Percentiles rank a stretch among this genome's conserved stretches.
phyloP scores from a whole-genome alignment of 306 rosid species.

The Fagus sylvatica region DNA sequence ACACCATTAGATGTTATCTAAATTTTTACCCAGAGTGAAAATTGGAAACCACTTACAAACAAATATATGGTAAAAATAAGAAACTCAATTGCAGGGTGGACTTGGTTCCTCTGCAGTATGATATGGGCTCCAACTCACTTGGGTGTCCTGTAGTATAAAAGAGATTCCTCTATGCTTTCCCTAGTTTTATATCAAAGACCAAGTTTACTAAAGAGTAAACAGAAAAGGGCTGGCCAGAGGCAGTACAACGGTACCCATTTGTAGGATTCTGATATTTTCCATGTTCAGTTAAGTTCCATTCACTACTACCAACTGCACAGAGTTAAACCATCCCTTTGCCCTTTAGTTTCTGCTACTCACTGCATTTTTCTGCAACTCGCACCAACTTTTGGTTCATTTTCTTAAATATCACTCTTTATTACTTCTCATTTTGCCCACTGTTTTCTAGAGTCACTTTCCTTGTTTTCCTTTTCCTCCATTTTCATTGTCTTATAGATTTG shows the following conservation, averaged over 20 bases:
- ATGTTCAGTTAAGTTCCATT: constrained; percentile 26
- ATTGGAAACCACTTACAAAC: no score
- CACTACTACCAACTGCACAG: constrained; percentile 27
- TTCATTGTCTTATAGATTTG: constrained; percentile 39
- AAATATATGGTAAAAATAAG: no score
- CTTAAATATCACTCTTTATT: constrained; percentile 19
- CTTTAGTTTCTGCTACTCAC: constrained; percentile 21
- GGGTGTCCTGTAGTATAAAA: constrained; percentile 41
- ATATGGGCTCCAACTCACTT: constrained; percentile 53
- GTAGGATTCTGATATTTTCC: constrained; percentile 24
- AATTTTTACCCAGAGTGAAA: no score
- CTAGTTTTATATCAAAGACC: constrained; percentile 5
- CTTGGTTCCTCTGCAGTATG: constrained; percentile 13
- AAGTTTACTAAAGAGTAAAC: constrained; percentile 16
- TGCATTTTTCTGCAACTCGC: constrained; percentile 25
- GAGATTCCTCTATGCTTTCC: constrained; percentile 39
- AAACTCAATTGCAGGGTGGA: constrained; percentile 1
- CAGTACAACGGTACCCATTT: constrained; percentile 17
- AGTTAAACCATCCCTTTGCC: constrained; percentile 26
- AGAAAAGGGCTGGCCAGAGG: constrained; percentile 33
- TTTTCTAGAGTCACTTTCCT: background rate
- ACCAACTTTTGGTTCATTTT: constrained; percentile 15
- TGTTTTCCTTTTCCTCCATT: background rate
- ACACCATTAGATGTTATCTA: no score
- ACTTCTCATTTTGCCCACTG: constrained; percentile 18